Evolutionary conservation across 768 basidiomycete genomes (phyloP).

Genomic region (Amanita muscaria): DNA sequence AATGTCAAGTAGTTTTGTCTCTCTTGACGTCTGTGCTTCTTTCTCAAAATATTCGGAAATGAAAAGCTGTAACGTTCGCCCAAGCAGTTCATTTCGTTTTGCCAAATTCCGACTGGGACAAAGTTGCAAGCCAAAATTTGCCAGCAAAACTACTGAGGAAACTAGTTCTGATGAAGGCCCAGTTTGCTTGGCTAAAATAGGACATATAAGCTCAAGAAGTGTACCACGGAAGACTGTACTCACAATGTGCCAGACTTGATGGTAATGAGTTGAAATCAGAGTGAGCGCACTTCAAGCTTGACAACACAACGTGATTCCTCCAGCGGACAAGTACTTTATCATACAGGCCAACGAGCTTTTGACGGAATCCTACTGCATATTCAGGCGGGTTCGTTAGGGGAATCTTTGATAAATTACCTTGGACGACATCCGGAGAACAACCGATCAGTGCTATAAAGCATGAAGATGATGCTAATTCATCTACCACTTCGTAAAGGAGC

Average conservation of each 20-base stretch:
- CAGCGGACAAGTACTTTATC: slow-evolving; percentile 43
- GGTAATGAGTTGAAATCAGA: slow-evolving; percentile 12
- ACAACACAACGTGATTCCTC: slow-evolving; percentile 36
- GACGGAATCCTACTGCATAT: slow-evolving; percentile 38
- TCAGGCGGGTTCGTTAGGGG: neutral
- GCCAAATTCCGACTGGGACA: slow-evolving; percentile 34
- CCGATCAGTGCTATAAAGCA: slow-evolving; percentile 3
- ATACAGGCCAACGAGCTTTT: slow-evolving; percentile 31
- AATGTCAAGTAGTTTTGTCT: neutral
- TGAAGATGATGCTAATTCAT: slow-evolving; percentile 13
- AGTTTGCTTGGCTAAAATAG: slow-evolving; percentile 12
- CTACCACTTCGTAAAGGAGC: slow-evolving; percentile 3
- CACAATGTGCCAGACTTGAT: slow-evolving; percentile 18
- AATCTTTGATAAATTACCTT: slow-evolving; percentile 23
- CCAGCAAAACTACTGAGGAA: slow-evolving; percentile 45
- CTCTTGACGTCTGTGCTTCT: slow-evolving; percentile 10
- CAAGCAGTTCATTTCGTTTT: slow-evolving; percentile 26
- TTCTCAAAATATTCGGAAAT: slow-evolving; percentile 26
- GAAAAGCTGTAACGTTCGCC: slow-evolving; percentile 32
- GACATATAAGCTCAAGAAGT: neutral
- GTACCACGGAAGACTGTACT: slow-evolving; percentile 2
- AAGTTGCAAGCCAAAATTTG: slow-evolving; percentile 45
- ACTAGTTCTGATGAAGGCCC: slow-evolving; percentile 48
- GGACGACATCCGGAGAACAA: slow-evolving; percentile 9
- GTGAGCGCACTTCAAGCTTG: slow-evolving; percentile 22